phyloP scores from a whole-genome alignment of 345 rosid species.

The Chamaenerion angustifolium region DNA sequence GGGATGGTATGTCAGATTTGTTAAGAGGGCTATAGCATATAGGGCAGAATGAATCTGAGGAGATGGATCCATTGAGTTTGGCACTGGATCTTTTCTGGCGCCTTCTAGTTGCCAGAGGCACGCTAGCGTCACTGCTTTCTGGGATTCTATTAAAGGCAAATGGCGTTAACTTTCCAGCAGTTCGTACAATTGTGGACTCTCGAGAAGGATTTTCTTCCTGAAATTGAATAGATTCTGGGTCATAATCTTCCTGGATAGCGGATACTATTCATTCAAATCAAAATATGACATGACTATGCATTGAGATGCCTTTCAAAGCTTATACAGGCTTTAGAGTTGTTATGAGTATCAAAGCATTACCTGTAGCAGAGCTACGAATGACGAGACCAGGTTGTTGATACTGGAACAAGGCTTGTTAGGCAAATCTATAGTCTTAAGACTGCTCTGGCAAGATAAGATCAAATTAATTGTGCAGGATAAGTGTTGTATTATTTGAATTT shows the following conservation, averaged over 20 bases:
- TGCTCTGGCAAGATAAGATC: constrained; percentile 62
- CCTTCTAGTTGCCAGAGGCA: constrained; percentile 69
- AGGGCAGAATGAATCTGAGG: constrained; percentile 68
- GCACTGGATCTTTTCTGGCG: constrained; percentile 62
- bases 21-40: constrained; percentile 61
- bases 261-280: not conserved
- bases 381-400: constrained; percentile 72
- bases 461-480: constrained; percentile 16
- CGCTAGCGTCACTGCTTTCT: constrained; percentile 43
- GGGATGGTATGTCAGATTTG: constrained; percentile 23
- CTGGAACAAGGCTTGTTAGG: constrained; percentile 26
- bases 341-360: constrained; percentile 12
- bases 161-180: constrained; percentile 89
- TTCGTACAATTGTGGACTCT: constrained; percentile 71
- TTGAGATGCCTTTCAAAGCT: not conserved
- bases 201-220: constrained; percentile 92
- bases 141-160: constrained; percentile 78
- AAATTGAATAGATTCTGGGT: constrained; percentile 8
- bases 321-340: not conserved
- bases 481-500: not conserved
- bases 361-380: constrained; percentile 75
- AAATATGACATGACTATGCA: not conserved
- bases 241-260: not conserved
- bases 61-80: constrained; percentile 42
- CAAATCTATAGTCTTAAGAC: constrained; percentile 50